Base-by-base conservation (phyloP, 2,329 filamentous ascomycete genomes). In the Drechslerella dactyloides region DNA sequence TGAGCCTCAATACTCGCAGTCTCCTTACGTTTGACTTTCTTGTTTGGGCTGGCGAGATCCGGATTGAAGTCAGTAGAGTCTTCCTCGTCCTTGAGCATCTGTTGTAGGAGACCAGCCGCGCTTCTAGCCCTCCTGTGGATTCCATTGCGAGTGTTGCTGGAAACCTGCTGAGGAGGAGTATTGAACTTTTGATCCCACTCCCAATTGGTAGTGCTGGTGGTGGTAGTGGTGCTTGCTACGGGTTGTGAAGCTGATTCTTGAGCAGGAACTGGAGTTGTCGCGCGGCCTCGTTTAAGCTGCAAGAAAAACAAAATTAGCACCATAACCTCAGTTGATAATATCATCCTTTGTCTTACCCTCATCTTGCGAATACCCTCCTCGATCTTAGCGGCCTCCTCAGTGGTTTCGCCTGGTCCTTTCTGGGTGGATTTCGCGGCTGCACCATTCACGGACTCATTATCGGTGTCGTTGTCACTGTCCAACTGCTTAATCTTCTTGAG, bases 291-390 rank as follows among this genome's bases (percentile, higher is more conserved):
- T 73, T 66, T 73, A 46, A 65, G 62, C 69, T 65, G 15, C 24
- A 33, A 13, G 44, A 2, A 7, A 50, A 1, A 64, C 13, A 17
- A 55, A 35, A 50, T 23, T 11, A 46, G n/a, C 7, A 54, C 50
- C 35, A 44, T 19, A 30, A 27, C 21, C 13, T 24, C 24, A 27
- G 11, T 24, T 8, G 15, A n/a, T 13, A 10, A 37, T 24, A 2
- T 23, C 24, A 15, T 2, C n/a, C 21, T 2, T 54, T n/a, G 40
- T n/a, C 56, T 7, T 30, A 73, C 69, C 69, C 65, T 73, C 69
- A 73, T 73, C 61, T 73, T 73, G 55, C 69, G 60, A 61, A 73
- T 73, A 10, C 69, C 69, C 57, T 73, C 69, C 50, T 73, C 69
- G 44, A 73, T 66, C 57, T 66, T 73, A 60, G 60, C 57, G 37